phyloP scores from a whole-genome alignment of 2,329 filamentous ascomycete genomes.

The Arachnomyces sp. region DNA sequence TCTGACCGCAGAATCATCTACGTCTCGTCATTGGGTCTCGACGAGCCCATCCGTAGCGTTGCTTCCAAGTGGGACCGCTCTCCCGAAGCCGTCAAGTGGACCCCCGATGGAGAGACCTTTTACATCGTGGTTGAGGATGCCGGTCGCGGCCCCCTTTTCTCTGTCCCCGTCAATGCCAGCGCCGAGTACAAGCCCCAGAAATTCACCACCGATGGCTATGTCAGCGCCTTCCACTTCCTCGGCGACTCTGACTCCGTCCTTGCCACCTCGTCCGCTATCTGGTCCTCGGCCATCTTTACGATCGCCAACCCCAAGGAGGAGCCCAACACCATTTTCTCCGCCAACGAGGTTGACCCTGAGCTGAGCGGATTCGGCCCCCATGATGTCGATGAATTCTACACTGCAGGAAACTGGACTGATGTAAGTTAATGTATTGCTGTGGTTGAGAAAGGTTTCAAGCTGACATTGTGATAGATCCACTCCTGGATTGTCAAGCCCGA shows the following conservation, averaged over 20 bases:
- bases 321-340: slow-evolving; percentile 24
- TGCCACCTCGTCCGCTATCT: slow-evolving; percentile 27
- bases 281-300: slow-evolving; percentile 29
- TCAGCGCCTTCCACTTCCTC: slow-evolving; percentile 22
- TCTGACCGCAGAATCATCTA: slow-evolving; percentile 56
- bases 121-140: slow-evolving; percentile 67
- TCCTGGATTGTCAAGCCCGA: slow-evolving; percentile 36
- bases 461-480: slow-evolving; percentile 25
- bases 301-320: slow-evolving; percentile 23
- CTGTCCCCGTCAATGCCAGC: slow-evolving; percentile 25
- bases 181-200: slow-evolving; percentile 27
- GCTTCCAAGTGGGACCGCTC: slow-evolving; percentile 45
- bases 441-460: background rate
- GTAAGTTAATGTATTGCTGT: slow-evolving; percentile 14
- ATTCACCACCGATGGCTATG: slow-evolving; percentile 28
- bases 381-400: slow-evolving; percentile 32
- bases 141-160: slow-evolving; percentile 43
- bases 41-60: slow-evolving; percentile 29
- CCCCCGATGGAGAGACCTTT: slow-evolving; percentile 49
- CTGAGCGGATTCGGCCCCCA: slow-evolving; percentile 27
- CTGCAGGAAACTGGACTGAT: slow-evolving; percentile 27
- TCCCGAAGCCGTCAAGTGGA: slow-evolving; percentile 44
- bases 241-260: slow-evolving; percentile 23
- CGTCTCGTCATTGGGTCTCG: slow-evolving; percentile 27
- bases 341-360: slow-evolving; percentile 33